These are phyloP conservation scores for Tricholomella constricta DNA, from an alignment of 768 basidiomycete genomes.

Conservation along the genomic window DNA sequence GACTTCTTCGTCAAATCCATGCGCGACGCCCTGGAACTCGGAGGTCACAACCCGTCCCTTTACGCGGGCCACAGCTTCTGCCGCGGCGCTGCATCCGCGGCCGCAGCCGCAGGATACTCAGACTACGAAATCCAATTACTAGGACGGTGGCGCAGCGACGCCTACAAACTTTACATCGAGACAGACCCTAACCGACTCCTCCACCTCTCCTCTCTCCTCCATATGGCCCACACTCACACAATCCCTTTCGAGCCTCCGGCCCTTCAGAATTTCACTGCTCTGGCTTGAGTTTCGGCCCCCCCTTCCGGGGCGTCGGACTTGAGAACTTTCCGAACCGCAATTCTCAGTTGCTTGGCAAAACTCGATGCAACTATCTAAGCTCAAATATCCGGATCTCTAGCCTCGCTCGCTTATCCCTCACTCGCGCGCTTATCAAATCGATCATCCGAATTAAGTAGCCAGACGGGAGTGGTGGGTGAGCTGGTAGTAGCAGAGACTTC, in stretches of 20 bases:
- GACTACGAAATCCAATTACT: slow-evolving; percentile 40
- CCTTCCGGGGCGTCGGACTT: background rate
- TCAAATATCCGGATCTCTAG: no score
- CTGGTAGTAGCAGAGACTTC: no score
- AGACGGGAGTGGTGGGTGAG: no score
- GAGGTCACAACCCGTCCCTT: slow-evolving; percentile 14
- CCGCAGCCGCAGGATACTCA: slow-evolving; percentile 28
- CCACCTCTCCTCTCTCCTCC: slow-evolving; percentile 32
- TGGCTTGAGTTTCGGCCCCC: slow-evolving; percentile 1
- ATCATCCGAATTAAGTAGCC: no score
- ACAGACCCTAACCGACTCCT: slow-evolving; percentile 22
- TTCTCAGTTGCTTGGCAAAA: no score
- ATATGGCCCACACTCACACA: slow-evolving; percentile 13
- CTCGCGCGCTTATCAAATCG: no score
- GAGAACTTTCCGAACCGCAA: background rate
- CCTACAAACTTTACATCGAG: slow-evolving; percentile 43
- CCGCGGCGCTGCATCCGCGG: slow-evolving; percentile 29
- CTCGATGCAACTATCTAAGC: no score
- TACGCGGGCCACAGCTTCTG: slow-evolving; percentile 33
- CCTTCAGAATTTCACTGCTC: background rate
- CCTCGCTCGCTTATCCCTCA: no score
- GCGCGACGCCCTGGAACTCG: slow-evolving; percentile 4
- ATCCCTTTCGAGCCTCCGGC: background rate
- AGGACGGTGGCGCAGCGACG: slow-evolving; percentile 37
- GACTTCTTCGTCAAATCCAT: slow-evolving; percentile 15